phyloP scores from a whole-genome alignment of 2,329 filamentous ascomycete genomes.

The Fusarium compactum region DNA sequence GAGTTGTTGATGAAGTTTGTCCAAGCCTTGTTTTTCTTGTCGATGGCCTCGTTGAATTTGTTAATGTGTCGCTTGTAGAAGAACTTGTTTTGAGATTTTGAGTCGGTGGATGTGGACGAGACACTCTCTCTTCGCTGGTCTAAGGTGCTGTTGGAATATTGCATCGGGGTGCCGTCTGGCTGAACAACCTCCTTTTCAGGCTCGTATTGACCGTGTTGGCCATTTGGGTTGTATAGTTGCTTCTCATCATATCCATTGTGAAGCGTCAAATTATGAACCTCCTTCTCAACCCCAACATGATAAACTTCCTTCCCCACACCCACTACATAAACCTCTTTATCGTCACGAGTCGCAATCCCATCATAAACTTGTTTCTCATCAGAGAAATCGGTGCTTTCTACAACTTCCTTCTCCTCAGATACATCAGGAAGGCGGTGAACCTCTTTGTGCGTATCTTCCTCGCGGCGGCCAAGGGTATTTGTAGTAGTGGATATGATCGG shows the following conservation, averaged over 20 bases:
- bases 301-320: constrained; percentile 15
- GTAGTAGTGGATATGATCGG: constrained; percentile 11
- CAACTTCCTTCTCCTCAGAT: constrained; percentile 33
- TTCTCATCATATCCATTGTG: constrained; percentile 18
- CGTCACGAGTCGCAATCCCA: background rate
- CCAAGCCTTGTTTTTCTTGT: constrained; percentile 37
- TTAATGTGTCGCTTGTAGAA: constrained; percentile 14
- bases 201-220: background rate
- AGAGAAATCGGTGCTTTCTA: background rate
- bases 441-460: constrained; percentile 31
- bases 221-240: constrained; percentile 3
- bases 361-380: constrained; percentile 14
- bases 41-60: constrained; percentile 28
- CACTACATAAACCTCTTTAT: constrained; percentile 16
- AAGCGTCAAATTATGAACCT: constrained; percentile 2
- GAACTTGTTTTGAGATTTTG: background rate
- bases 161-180: fast-evolving
- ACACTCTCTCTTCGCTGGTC: background rate
- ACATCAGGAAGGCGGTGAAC: constrained; percentile 12
- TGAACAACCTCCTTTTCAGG: background rate
- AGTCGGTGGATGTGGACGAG: background rate
- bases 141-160: background rate
- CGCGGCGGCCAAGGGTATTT: background rate
- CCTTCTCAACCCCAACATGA: background rate
- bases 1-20: constrained; percentile 18